phyloP scores from a whole-genome alignment of 2,329 filamentous ascomycete genomes.

The Cytospora piceicola region DNA sequence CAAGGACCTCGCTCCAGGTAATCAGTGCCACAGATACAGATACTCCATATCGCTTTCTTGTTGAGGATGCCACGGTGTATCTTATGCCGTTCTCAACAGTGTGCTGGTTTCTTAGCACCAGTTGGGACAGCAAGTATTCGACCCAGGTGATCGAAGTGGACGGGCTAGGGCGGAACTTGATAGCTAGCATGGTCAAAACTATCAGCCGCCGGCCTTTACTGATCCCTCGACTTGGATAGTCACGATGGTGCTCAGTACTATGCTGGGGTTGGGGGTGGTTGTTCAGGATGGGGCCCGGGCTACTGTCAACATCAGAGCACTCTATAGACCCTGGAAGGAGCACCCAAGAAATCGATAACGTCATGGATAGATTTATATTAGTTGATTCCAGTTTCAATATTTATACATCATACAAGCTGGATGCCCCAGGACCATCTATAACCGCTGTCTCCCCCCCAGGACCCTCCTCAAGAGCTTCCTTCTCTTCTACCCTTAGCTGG shows the following conservation, averaged over 20 bases:
- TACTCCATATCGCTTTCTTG: neutral
- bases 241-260: constrained; percentile 23
- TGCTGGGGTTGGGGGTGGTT: constrained; percentile 20
- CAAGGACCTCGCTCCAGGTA: neutral
- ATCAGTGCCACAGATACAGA: neutral
- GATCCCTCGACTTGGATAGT: constrained; percentile 2
- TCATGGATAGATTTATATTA: neutral
- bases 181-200: constrained; percentile 17
- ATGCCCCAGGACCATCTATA: neutral
- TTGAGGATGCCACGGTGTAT: constrained; percentile 6
- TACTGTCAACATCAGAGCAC: constrained; percentile 1
- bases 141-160: constrained; percentile 3
- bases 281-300: constrained; percentile 24
- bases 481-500: constrained; percentile 54
- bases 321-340: neutral
- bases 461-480: neutral
- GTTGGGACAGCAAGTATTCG: constrained; percentile 25
- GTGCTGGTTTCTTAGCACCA: constrained; percentile 17
- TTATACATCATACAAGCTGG: neutral
- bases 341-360: neutral
- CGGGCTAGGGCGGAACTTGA: neutral
- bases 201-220: constrained; percentile 19
- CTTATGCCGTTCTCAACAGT: constrained; percentile 12
- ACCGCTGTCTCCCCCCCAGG: neutral
- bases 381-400: neutral